Evolutionary conservation across 768 basidiomycete genomes (phyloP).

Genomic region (Tulasnella sp.): DNA sequence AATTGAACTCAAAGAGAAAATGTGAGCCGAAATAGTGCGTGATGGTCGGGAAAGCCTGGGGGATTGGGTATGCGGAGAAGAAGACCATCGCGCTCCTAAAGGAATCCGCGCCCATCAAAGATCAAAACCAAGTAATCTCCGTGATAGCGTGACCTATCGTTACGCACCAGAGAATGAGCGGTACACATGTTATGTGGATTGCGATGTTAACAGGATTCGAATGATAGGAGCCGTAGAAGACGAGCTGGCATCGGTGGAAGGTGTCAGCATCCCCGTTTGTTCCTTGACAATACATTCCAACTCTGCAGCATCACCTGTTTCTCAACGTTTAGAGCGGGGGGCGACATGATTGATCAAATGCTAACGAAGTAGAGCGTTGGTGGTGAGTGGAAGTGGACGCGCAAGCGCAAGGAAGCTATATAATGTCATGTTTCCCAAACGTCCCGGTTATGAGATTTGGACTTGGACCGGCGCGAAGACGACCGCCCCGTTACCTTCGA

Average conservation of each 20-base stretch:
- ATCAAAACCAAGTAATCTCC: slow-evolving; percentile 24
- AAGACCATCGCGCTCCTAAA: slow-evolving; percentile 21
- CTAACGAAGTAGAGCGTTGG: no score
- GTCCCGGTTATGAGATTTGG: no score
- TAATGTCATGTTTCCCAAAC: no score
- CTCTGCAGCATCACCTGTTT: slow-evolving; percentile 42
- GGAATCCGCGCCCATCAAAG: slow-evolving; percentile 8
- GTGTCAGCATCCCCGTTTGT: neutral
- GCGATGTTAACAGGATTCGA: slow-evolving; percentile 68
- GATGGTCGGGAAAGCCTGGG: slow-evolving; percentile 42
- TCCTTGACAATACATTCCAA: neutral
- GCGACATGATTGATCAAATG: no score
- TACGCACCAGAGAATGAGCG: slow-evolving; percentile 65
- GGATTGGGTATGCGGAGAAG: slow-evolving; percentile 34
- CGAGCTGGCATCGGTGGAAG: slow-evolving; percentile 40
- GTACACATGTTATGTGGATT: slow-evolving; percentile 82
- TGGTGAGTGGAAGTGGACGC: no score
- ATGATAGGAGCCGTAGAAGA: slow-evolving; percentile 92
- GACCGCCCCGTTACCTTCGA: no score
- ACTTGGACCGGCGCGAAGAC: no score
- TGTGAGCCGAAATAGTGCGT: slow-evolving; percentile 47
- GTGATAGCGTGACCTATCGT: neutral
- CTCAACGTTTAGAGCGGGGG: no score
- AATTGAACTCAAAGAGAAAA: slow-evolving; percentile 61
- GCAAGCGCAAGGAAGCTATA: no score